These are phyloP conservation scores for Oryza coarctata DNA, from an alignment of 176 grass and related monocot genomes.

Conservation along the genomic window DNA sequence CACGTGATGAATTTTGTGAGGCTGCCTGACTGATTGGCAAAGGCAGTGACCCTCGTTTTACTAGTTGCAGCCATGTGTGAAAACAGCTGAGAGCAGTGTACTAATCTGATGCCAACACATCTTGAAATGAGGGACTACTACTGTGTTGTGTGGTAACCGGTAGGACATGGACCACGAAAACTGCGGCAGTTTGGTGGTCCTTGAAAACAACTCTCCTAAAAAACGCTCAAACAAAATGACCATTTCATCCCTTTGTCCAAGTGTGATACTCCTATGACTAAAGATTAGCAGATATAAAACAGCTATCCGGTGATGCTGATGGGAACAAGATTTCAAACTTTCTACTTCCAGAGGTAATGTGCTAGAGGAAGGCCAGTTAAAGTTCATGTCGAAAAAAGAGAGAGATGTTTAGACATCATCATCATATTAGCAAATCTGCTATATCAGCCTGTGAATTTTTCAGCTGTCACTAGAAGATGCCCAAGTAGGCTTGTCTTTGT, in stretches of 20 bases:
- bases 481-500: conserved; percentile 37
- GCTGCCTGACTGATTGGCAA: background rate
- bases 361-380: background rate
- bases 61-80: conserved; percentile 12
- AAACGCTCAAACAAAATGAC: background rate
- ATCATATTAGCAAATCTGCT: conserved; percentile 27
- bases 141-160: background rate
- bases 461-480: conserved; percentile 26
- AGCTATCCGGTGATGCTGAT: conserved; percentile 6
- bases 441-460: background rate
- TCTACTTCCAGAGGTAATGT: background rate
- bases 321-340: conserved; percentile 24
- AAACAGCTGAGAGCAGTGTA: background rate
- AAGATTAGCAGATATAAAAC: conserved; percentile 4
- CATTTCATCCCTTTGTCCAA: background rate
- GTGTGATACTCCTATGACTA: background rate
- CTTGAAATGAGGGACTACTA: conserved; percentile 28
- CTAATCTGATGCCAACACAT: conserved; percentile 28
- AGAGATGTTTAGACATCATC: conserved; percentile 15
- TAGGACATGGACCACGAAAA: conserved; percentile 28
- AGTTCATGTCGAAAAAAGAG: conserved; percentile 6
- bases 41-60: background rate
- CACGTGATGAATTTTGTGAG: background rate
- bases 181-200: conserved; percentile 46
- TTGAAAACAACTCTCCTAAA: background rate